phyloP scores from a whole-genome alignment of 2,329 filamentous ascomycete genomes.

The Phaeosphaeriaceae sp. region DNA sequence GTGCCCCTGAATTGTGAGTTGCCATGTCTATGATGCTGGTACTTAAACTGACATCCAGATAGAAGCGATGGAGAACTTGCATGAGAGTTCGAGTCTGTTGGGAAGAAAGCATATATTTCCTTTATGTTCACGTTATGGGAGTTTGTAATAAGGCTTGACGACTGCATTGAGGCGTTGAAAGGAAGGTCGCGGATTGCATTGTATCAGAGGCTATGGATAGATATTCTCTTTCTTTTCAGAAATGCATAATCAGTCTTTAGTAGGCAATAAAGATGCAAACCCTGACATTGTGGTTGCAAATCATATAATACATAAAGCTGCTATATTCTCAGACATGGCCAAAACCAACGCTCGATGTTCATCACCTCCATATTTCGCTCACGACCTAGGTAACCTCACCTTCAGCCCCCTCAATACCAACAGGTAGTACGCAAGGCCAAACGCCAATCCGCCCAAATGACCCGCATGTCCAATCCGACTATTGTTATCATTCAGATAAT shows the following conservation, averaged over 20 bases:
- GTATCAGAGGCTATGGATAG: neutral
- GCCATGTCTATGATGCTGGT: neutral
- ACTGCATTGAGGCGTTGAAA: neutral
- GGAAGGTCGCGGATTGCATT: neutral
- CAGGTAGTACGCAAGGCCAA: constrained; percentile 46
- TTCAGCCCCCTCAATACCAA: constrained; percentile 22
- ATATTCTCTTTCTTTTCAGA: neutral
- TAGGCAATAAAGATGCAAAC: too few relatives aligned
- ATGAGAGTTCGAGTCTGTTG: neutral
- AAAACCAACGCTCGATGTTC: neutral
- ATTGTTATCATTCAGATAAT: constrained; percentile 40
- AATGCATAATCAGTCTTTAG: neutral
- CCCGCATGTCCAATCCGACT: constrained; percentile 50
- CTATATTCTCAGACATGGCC: neutral
- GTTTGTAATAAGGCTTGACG: neutral
- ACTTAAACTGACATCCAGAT: neutral
- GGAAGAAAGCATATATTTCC: neutral
- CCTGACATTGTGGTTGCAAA: neutral
- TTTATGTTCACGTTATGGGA: neutral
- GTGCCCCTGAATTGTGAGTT: neutral
- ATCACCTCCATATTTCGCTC: neutral
- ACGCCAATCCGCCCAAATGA: constrained; percentile 54
- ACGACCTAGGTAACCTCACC: constrained; percentile 4
- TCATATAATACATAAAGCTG: neutral
- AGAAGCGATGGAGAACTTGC: neutral